Conservation (phyloP, 2,329 filamentous ascomycete species). For the Sporothrix globosa region DNA sequence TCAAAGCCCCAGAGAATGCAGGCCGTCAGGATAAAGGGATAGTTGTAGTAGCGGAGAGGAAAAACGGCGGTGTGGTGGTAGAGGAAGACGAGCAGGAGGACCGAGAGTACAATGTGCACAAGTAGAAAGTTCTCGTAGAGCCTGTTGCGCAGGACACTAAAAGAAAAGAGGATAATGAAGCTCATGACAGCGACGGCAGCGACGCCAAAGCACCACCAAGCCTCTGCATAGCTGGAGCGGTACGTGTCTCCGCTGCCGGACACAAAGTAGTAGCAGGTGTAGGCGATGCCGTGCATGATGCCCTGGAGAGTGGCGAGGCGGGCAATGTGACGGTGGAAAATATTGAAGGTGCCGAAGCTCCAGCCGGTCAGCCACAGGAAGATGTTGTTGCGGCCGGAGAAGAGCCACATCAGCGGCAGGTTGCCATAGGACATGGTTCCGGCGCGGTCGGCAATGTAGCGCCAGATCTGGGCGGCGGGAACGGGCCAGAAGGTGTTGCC, state of each 20-base stretch:
- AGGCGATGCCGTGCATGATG: constrained; percentile 63
- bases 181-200: constrained; percentile 51
- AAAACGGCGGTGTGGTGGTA: constrained; percentile 36
- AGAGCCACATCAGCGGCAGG: constrained; percentile 47
- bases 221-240: neutral
- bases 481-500: constrained; percentile 18
- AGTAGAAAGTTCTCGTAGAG: constrained; percentile 57
- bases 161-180: constrained; percentile 51
- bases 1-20: constrained; percentile 37
- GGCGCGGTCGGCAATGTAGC: constrained; percentile 36
- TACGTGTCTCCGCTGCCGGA: neutral
- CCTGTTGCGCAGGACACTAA: constrained; percentile 55
- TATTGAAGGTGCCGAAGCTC: constrained; percentile 67
- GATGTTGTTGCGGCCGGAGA: constrained; percentile 67
- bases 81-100: constrained; percentile 47
- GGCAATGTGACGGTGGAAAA: constrained; percentile 69
- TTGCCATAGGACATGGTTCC: constrained; percentile 35
- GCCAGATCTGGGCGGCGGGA: constrained; percentile 31
- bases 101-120: constrained; percentile 48
- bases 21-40: constrained; percentile 34
- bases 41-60: constrained; percentile 30
- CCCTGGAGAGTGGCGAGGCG: constrained; percentile 64
- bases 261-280: constrained; percentile 46
- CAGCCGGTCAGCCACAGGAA: constrained; percentile 69
- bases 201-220: constrained; percentile 31